Base-by-base conservation (phyloP, 257 asterid genomes). In the Coffea eugenioides region DNA sequence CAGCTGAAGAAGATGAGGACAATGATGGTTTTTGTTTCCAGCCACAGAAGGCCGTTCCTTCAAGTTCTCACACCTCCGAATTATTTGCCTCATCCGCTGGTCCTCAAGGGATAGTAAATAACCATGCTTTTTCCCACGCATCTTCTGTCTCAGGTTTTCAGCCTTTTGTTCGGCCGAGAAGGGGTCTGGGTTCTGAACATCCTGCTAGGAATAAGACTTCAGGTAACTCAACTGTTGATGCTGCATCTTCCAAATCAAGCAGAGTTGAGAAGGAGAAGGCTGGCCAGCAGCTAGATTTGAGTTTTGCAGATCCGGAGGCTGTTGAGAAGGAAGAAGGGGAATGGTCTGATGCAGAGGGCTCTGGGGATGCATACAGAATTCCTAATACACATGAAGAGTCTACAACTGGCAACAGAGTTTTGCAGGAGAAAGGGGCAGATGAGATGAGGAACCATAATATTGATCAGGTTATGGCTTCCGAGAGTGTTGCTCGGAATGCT, bases 281-380 rank as follows among this genome's bases (percentile, higher is more conserved):
- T 73, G 80, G 88, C 43, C 73, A 79, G 75, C 89, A 78, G 84
- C 79, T 82, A 74, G 88, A 88, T 80, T 80, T 88, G 52, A 86
- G 81, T 71, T 64, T 87, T 82, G 81, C 79, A 21, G 88, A 82
- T 84, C 80, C 86, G 69, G 87, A 82, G 77, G 77, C 81, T 74
- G 86, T 85, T 79, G 99, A 96, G 84, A 94, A 92, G 91, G 99
- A 96, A 88, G 99, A 96, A 87, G 99, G 99, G 81, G 99, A 96
- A 87, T 96, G 99, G 97, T 92, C 98, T 56, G 99, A 96, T 86
- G 97, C 90, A 71, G 99, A 96, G 82, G 94, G 88, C 36, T 87
- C 96, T 59, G 83, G 72, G 43, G 94, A 90, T 88, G 88, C 86
- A 61, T 75, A 62, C 78, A 84, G 76, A 80, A 80, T 27, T 77